These are phyloP conservation scores for Pichia cephalocereana DNA, from an alignment of 805 yeast genomes.

Conservation along the genomic window DNA sequence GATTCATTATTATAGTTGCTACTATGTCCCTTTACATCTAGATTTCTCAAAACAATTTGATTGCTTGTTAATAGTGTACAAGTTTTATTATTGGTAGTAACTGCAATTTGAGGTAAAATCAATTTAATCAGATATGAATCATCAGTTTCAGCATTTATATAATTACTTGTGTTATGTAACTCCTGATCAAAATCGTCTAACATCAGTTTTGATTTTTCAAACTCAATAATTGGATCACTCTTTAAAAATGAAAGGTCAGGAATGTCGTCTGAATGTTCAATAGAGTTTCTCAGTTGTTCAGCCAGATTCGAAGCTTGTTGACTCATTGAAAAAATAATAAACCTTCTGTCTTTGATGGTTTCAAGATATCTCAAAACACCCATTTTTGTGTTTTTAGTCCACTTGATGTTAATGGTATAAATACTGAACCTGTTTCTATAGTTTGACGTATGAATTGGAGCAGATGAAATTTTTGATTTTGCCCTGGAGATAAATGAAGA, in stretches of 20 bases:
- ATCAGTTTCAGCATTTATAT: conserved; percentile 16
- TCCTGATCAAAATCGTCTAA: conserved; percentile 44
- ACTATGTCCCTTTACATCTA: conserved; percentile 30
- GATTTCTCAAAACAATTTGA: conserved; percentile 48
- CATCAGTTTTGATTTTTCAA: conserved; percentile 17
- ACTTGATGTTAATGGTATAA: conserved; percentile 64
- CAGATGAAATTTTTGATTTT: conserved; percentile 13
- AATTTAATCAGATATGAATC: conserved; percentile 49
- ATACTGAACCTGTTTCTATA: conserved; percentile 60
- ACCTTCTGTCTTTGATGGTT: conserved; percentile 19
- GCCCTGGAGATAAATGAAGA: conserved; percentile 13
- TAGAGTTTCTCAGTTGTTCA: conserved; percentile 13
- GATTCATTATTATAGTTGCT: conserved; percentile 26
- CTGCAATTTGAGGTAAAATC: conserved; percentile 76
- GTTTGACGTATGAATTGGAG: conserved; percentile 26
- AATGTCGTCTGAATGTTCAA: not conserved
- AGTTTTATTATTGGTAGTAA: conserved; percentile 34
- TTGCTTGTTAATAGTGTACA: conserved; percentile 46
- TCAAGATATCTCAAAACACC: conserved; percentile 48
- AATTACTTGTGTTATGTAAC: conserved; percentile 28
- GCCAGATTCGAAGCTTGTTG: conserved; percentile 25
- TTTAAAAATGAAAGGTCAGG: conserved; percentile 6
- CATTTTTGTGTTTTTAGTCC: conserved; percentile 66
- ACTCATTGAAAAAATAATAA: conserved; percentile 22
- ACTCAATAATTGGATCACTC: conserved; percentile 9